A percentile compares a stretch with the other conserved stretches of the same genome.
These are phyloP conservation scores for Ophiostoma fasciatum DNA, from an alignment of 2,329 filamentous ascomycete species.

Conservation along the genomic window DNA sequence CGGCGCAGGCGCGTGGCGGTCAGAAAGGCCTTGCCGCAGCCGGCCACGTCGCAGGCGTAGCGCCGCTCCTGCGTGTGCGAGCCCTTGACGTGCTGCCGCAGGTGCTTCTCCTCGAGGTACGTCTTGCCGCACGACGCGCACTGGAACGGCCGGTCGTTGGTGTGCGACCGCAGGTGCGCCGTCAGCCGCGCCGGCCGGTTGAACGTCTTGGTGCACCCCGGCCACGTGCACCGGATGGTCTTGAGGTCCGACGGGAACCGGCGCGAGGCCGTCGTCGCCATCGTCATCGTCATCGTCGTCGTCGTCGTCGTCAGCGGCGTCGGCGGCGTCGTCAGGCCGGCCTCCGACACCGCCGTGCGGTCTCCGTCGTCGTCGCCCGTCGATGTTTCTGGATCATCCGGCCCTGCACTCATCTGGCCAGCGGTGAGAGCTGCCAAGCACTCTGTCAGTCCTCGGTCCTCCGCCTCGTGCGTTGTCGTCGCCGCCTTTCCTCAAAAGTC, in stretches of 20 bases:
- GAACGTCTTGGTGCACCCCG: constrained; percentile 67
- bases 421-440: not conserved
- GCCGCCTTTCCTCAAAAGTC: too few relatives aligned
- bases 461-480: too few relatives aligned
- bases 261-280: constrained; percentile 7
- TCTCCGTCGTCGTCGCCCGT: constrained; percentile 2
- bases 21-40: constrained; percentile 69
- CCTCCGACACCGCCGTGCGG: not conserved
- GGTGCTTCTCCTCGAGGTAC: constrained; percentile 75
- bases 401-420: too few relatives aligned
- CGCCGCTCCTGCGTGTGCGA: constrained; percentile 59
- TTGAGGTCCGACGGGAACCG: constrained; percentile 56
- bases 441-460: too few relatives aligned
- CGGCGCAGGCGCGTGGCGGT: constrained; percentile 64
- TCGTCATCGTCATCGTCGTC: constrained; percentile 8
- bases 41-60: constrained; percentile 58
- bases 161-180: constrained; percentile 73
- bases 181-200: constrained; percentile 71
- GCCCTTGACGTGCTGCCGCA: constrained; percentile 72
- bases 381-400: not conserved
- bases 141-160: constrained; percentile 64
- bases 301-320: too few relatives aligned
- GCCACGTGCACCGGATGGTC: constrained; percentile 59
- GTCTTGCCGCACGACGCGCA: constrained; percentile 62
- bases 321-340: too few relatives aligned